These are phyloP conservation scores for Trametes maxima DNA, from an alignment of 768 basidiomycete species.

Conservation along the genomic window DNA sequence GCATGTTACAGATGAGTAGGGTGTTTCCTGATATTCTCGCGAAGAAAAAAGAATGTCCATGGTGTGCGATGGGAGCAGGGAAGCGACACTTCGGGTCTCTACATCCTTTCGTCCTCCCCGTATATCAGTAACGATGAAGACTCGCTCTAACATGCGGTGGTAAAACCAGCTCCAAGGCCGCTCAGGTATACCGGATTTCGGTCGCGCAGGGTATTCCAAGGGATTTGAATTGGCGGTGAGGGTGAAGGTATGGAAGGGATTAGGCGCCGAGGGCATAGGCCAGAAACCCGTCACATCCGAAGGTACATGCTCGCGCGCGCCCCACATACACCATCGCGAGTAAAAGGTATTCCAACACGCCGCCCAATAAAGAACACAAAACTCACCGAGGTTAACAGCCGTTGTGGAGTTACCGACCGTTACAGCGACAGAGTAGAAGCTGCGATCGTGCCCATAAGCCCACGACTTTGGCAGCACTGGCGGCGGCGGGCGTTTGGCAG, in stretches of 20 bases:
- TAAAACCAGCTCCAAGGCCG: neutral
- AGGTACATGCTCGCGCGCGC: neutral
- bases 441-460: constrained; percentile 29
- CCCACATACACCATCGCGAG: too few relatives aligned
- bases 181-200: too few relatives aligned
- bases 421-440: constrained; percentile 65
- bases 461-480: neutral
- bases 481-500: neutral
- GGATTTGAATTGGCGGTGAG: too few relatives aligned
- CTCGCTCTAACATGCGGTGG: neutral
- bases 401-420: constrained; percentile 54
- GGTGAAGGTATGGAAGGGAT: too few relatives aligned
- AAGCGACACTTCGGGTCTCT: neutral
- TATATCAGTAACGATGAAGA: neutral
- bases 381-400: constrained; percentile 64
- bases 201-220: too few relatives aligned
- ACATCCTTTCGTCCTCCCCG: too few relatives aligned
- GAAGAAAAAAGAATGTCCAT: neutral
- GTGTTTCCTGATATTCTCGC: too few relatives aligned
- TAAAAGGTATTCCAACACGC: too few relatives aligned
- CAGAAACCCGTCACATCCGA: neutral
- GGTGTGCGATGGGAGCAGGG: neutral
- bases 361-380: neutral
- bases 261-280: too few relatives aligned
- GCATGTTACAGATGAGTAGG: neutral